These are phyloP conservation scores for Zoysia pacifica DNA, from an alignment of 176 grass and related monocot species.

Conservation along the genomic window DNA sequence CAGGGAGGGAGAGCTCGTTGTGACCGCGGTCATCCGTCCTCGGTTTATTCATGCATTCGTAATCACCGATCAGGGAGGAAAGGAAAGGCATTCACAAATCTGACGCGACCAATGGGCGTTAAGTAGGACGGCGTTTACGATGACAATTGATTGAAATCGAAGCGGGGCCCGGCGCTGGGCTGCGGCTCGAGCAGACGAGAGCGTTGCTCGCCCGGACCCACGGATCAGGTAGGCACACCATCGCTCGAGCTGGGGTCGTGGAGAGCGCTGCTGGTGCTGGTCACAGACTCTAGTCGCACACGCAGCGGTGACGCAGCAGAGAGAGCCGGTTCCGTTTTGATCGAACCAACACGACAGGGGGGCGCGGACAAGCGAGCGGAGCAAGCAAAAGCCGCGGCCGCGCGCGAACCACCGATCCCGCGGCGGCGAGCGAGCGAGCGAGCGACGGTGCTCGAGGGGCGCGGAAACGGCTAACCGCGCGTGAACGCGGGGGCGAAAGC, in stretches of 20 bases:
- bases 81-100: not conserved
- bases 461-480: constrained; percentile 18
- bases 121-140: constrained; percentile 10
- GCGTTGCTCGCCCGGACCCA: not conserved
- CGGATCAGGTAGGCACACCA: not conserved
- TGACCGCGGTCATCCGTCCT: no score
- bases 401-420: no score
- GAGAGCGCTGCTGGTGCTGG: no score
- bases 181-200: not conserved
- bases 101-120: constrained; percentile 42
- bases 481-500: no score
- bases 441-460: not conserved
- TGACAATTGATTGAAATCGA: constrained; percentile 9
- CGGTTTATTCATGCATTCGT: no score
- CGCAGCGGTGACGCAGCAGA: not conserved
- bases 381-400: no score
- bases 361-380: not conserved
- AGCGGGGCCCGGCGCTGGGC: not conserved
- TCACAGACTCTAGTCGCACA: no score
- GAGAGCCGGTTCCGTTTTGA: no score
- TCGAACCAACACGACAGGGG: constrained; percentile 15
- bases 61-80: no score
- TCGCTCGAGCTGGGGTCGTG: no score
- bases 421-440: not conserved
- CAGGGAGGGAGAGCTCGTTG: no score